Evolutionary conservation across 106 monocot species (phyloP), one percentile per base, ranked within the genome.

Genomic region (Vanilla planifolia): DNA sequence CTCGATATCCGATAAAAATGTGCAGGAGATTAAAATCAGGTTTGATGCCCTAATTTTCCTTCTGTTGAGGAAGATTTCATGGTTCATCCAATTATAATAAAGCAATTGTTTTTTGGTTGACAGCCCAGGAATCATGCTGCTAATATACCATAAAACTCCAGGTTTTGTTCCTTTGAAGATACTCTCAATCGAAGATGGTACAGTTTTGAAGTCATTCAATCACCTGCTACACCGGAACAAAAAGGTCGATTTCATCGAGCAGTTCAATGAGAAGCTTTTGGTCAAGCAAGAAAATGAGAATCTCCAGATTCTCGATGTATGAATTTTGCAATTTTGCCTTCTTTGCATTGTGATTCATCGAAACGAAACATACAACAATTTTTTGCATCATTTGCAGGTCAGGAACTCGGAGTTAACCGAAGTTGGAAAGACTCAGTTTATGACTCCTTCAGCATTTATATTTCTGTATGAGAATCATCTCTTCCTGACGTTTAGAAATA

Each of bases 11-110:
- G 90, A 91, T 55, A 79, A 85, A 52, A 79, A 91, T 55, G 71
- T 91, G 9, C 90, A 85, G 70, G 90, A 92, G 86, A 92, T 92
- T 44, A 92, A 92, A 60, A 92, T 92, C 76, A 92, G 91, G 91
- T 92, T 60, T 55, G 27, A 67, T 51, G 76, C 75, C 50, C 76
- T 73, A 9, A 69, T 67, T 62, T 71, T 51, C 2, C 64, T 67
- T 52, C 36, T 50, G 1, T 50, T 50, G 5, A 40, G 14, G 3
- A 40, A 40, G 7, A 9, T 26, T 50, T 50, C 6, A 50, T 9
- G 0, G 3, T 34, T 57, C 34, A 28, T 57, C 9, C 7, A 17
- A 55, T 33, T 55, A 9, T 33, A 34, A 34, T 9, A 8, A 32
- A 53, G 16, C 15, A 32, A 34, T 40, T 37, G 34, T 55, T 63